Evolutionary conservation across 2,329 filamentous ascomycete genomes (phyloP), one percentile per base, ranked within the genome.

Genomic region (Talaromyces amestolkiae): DNA sequence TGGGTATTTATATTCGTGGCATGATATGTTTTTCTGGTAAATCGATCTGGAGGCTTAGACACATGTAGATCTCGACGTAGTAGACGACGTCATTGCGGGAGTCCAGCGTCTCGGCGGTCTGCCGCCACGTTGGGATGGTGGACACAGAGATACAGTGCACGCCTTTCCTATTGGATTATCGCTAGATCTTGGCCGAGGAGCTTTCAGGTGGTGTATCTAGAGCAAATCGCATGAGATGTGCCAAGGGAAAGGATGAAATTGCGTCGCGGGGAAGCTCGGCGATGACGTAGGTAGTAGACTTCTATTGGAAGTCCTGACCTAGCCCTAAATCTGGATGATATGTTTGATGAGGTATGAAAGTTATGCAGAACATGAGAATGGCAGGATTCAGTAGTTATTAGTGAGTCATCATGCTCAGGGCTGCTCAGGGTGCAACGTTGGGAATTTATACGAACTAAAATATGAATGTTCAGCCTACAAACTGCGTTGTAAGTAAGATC

Each of bases 81-180:
- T 43, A 62, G n/a, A 43, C 47, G 47, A 62, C 47, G 60, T 62
- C 60, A 62, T 62, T 43, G 60, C n/a, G n/a, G 33, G 33, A 13
- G 33, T 24, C 7, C 15, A 56, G 51, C 51, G 22, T 56, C 53
- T 11, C 33, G 15, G n/a, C 53, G 10, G 35, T 56, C 37, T 22
- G 51, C 15, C 31, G 43, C 45, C 59, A 61, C 19, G 13, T 15
- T 49, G 59, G n/a, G 17, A 27, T 13, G 35, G 35, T 37, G 35
- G 35, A 13, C 35, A 37, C 35, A 4, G 33, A 13, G 53, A 15
- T 35, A 22, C 24, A n/a, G 6, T 17, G 24, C 7, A 13, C 10
- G 4, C n/a, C 10, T 56, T n/a, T 37, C 27, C 27, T n/a, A 54
- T 54, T 54, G 53, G 53, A 2, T 22, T 24, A 24, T 35, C 8